Evolutionary conservation across 306 rosid genomes (phyloP), one percentile per base, ranked within the genome.

Genomic region (Rosa persica): DNA sequence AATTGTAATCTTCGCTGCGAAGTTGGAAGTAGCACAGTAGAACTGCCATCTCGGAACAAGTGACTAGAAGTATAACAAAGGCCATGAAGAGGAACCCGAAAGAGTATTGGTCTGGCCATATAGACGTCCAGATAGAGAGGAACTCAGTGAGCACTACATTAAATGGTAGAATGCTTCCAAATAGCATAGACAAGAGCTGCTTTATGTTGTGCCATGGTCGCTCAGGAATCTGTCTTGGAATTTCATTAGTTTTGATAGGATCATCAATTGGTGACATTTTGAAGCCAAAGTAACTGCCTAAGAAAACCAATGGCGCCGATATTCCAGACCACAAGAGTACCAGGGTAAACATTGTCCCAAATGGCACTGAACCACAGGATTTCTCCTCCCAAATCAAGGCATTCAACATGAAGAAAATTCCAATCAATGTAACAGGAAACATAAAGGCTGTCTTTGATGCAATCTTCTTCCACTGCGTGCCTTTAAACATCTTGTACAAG

Each of bases 1-100:
- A 94, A 70, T 90, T 73, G 87, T 94, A 94, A 84, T 94, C 97
- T 85, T 94, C 98, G 75, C 98, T 87, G 90, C 98, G 93, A 80
- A 92, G 78, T 83, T 94, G 98, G 91, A 92, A 94, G 91, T 94
- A 94, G 92, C 98, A 94, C 43, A 94, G 97, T 57, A 94, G 97
- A 23, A 94, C 86, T 1, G 97, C 89, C 72, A 94, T 92, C 97
- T 94, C 97, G 0, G 92, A 97, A 39, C 98, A 94, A n/a, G 97
- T 94, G 80, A 90, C 87, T 76, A 94, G 66, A 70, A 94, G 95
- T 76, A 94, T 89, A 11, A 92, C 79, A 38, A 90, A 92, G 83
- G 87, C 93, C 23, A 92, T 89, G 76, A 90, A 92, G 52, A 94
- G 97, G 90, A 89, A 94, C 42, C 98, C 98, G 17, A 94, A 94